Percentiles rank a stretch among this genome's conserved stretches.
Evolutionary conservation across 371 early-diverging fungal species (phyloP).

Genomic region (Syncephalastrum racemosum): DNA sequence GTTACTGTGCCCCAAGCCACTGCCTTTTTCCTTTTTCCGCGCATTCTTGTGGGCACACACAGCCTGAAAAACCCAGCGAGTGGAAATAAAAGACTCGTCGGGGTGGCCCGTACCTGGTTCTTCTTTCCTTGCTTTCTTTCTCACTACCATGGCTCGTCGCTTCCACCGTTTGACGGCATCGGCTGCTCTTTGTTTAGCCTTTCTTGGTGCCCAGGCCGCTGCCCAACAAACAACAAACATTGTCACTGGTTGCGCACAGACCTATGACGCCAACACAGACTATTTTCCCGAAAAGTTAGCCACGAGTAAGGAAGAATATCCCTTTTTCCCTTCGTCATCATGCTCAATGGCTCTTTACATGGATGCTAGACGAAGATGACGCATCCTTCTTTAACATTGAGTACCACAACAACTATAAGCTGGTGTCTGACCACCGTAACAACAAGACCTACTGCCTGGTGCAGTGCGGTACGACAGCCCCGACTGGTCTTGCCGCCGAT

Average conservation of each 20-base stretch:
- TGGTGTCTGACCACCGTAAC: constrained; percentile 49
- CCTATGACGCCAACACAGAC: constrained; percentile 44
- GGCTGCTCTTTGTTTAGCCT: constrained; percentile 7
- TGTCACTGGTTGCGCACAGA: constrained; percentile 35
- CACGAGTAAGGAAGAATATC: constrained; percentile 33
- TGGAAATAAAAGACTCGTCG: constrained; percentile 11
- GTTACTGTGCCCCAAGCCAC: no score
- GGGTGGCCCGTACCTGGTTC: constrained; percentile 5
- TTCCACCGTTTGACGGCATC: constrained; percentile 7
- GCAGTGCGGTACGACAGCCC: constrained; percentile 69
- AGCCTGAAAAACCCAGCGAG: no score
- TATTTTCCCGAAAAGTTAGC: constrained; percentile 58
- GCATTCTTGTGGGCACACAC: no score
- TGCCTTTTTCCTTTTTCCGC: no score
- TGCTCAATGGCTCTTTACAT: background rate
- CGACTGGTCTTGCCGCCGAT: constrained; percentile 46
- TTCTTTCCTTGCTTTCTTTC: constrained; percentile 7
- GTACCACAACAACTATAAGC: constrained; percentile 68
- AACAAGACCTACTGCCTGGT: constrained; percentile 54
- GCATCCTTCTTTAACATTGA: constrained; percentile 54
- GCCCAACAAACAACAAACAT: constrained; percentile 45
- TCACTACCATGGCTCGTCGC: constrained; percentile 10
- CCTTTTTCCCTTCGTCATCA: background rate
- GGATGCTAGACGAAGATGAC: constrained; percentile 34
- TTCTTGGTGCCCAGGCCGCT: constrained; percentile 8